Base-by-base conservation (phyloP, 2,329 filamentous ascomycete species). In the Fusarium verticillioides region DNA sequence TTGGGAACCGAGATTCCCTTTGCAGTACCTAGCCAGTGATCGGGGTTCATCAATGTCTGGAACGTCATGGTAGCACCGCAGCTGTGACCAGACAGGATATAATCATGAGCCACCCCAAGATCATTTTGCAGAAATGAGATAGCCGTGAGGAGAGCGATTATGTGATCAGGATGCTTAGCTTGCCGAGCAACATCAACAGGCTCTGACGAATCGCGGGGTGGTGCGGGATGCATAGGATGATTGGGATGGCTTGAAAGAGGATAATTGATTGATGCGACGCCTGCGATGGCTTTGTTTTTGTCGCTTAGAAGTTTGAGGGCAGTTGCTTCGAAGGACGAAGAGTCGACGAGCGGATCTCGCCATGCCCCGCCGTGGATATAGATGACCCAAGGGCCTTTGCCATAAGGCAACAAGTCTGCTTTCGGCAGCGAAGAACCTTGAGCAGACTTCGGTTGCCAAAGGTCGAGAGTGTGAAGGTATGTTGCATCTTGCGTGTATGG, bases 331-430 rank as follows among this genome's bases (percentile, higher is more conserved):
- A 66, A 65, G 9, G 63, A 65, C 0, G 60, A 57, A 0, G 60
- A 64, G 60, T 66, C 47, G 2, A 66, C 60, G 5, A 66, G 49
- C 8, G 63, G 63, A 1, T 66, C 63, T n/a, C 63, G 47, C 60
- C 63, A 66, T 15, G 63, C 63, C 5, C 63, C 63, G 7, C 63
- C 63, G 9, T 66, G 63, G 18, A 66, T 57, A 9, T 66, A 64
- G 5, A 66, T 4, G 1, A 65, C 28, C 63, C 63, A 66, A 9
- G 18, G 39, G 5, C 44, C 59, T 28, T 28, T 13, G 0, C 5
- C 26, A 0, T 12, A 4, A 23, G 44, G 44, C 3, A 39, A 3
- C 8, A 0, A 10, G 2, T 54, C n/a, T 11, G 21, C 18, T 28
- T 26, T 13, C 1, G 28, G 60, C 8, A 26, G 10, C 2, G 34